These are phyloP conservation scores for Monotropa hypopitys DNA, from an alignment of 179 eudicot species.

Conservation along the genomic window DNA sequence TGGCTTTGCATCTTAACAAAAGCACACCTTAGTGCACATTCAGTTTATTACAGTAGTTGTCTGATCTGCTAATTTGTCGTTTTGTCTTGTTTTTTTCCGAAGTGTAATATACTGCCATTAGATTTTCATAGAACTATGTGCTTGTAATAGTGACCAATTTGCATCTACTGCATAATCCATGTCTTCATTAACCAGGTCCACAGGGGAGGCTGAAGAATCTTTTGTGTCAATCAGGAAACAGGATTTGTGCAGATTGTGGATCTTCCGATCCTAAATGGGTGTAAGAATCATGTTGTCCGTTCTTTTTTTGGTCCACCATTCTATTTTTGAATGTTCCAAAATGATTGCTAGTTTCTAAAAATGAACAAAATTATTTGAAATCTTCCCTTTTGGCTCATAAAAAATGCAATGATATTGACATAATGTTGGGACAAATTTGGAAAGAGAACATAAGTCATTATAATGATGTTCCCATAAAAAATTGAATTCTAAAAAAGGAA, in stretches of 20 bases:
- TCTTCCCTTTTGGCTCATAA: no score
- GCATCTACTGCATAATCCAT: neutral
- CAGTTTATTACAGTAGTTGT: neutral
- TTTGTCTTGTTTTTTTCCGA: neutral
- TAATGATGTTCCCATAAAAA: no score
- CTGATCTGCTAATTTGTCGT: neutral
- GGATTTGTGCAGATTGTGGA: constrained; percentile 89
- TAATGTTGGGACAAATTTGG: no score
- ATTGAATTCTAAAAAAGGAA: no score
- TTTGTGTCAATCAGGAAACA: constrained; percentile 43
- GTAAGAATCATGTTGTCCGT: constrained; percentile 48
- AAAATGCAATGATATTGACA: no score
- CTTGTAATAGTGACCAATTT: neutral
- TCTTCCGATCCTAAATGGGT: constrained; percentile 94
- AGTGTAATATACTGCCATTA: neutral
- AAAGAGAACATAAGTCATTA: no score
- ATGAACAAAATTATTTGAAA: no score
- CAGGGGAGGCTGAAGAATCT: constrained; percentile 41
- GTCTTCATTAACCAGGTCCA: constrained; percentile 28
- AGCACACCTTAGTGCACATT: neutral
- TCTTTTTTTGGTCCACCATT: no score
- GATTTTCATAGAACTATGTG: neutral
- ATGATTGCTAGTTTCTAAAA: no score
- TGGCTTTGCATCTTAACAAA: neutral
- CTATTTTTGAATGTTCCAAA: no score